Evolutionary conservation across 2,329 filamentous ascomycete genomes (phyloP).

Genomic region (Colletotrichum spaethianum): DNA sequence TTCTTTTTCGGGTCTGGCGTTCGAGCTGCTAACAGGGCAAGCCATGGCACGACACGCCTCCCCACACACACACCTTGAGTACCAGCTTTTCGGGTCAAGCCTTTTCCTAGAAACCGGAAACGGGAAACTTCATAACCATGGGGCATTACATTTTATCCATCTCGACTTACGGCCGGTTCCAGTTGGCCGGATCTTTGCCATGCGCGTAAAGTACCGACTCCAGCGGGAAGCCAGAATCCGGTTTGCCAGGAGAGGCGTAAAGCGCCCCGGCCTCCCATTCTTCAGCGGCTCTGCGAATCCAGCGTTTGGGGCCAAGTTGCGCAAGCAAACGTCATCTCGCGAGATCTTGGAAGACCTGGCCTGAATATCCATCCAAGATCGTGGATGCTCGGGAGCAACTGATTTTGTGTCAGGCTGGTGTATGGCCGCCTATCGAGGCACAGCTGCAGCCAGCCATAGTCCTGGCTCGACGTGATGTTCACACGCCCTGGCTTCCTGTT

Average conservation of each 20-base stretch:
- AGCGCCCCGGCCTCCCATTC: neutral
- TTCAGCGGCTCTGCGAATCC: neutral
- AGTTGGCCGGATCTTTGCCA: slow-evolving; percentile 9
- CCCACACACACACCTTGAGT: slow-evolving; percentile 4
- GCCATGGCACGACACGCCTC: slow-evolving; percentile 22
- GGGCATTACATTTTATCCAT: slow-evolving; percentile 1
- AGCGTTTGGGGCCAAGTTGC: no score
- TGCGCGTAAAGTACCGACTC: slow-evolving; percentile 6
- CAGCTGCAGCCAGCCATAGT: neutral
- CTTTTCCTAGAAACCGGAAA: slow-evolving; percentile 19
- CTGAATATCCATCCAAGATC: neutral
- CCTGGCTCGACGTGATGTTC: neutral
- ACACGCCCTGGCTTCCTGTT: neutral
- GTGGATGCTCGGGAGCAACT: neutral
- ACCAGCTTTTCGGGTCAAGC: slow-evolving; percentile 30
- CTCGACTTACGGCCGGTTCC: slow-evolving; percentile 20
- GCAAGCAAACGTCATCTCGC: neutral
- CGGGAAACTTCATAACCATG: neutral
- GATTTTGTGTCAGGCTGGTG: neutral
- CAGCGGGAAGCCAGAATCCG: neutral
- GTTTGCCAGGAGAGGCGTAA: no score
- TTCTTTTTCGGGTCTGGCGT: slow-evolving; percentile 11
- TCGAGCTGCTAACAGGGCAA: slow-evolving; percentile 34
- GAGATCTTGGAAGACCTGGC: neutral
- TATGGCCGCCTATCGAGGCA: neutral